Base-by-base conservation (phyloP, 2,329 filamentous ascomycete species). In the Fusarium praegraminearum region DNA sequence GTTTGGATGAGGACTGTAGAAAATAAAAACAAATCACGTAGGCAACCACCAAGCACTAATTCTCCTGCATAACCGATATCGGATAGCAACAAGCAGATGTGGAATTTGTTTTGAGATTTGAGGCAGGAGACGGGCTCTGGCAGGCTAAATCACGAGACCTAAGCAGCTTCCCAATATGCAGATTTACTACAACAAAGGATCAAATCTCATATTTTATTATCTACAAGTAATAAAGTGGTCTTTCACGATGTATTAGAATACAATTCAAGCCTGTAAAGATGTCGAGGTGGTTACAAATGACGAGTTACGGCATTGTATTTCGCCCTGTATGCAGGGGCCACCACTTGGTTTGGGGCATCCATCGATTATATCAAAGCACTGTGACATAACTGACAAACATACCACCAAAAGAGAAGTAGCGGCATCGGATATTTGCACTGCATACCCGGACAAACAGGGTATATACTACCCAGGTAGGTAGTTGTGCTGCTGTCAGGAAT, bases 11-110 rank as follows among this genome's bases (percentile, higher is more conserved):
- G 57, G 40, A 56, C 30, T 18, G 30, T 3, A 13, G 16, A 41
- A 30, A 46, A 51, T 11, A 26, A 68, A 57, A 69, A 65, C 63
- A 69, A 50, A 41, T 7, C 12, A 22, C 4, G 20, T 7, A 8
- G 11, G 20, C 15, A 46, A 53, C 6, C 18, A 54, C n/a, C 20
- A 46, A 53, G 58, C 32, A 26, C 15, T 20, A 45, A 41, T 24
- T 7, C n/a, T 35, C 15, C 16, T 51, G 5, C 24, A 16, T 2
- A 16, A n/a, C 8, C 24, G 22, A 43, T 30, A 22, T 36, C 22
- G 28, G 13, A 47, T 52, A 52, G 13, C 35, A 35, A 38, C n/a
- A 45, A 46, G 7, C 33, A 20, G 18, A 13, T 33, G 22, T 35
- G 20, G 24, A 32, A 41, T 46, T 51, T 26, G 11, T 33, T 20